Conservation (phyloP, 352 stramenopile species). For the Aphanomyces astaci region DNA sequence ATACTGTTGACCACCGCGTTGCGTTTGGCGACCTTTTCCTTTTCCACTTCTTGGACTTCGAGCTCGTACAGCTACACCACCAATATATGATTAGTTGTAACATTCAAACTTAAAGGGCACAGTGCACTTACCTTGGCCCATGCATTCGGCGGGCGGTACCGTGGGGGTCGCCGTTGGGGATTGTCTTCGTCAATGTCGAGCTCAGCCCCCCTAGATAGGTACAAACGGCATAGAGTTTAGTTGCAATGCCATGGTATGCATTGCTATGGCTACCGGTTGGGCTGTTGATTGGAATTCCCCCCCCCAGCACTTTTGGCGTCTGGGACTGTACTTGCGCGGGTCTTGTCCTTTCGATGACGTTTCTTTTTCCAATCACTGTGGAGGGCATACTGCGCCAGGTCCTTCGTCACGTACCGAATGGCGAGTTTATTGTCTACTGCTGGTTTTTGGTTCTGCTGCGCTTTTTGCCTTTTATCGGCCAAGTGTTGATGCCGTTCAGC, state of each 20-base stretch:
- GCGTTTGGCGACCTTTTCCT: neutral
- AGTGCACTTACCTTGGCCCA: constrained; percentile 14
- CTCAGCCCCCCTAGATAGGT: neutral
- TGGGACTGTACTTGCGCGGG: neutral
- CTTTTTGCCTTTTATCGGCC: neutral
- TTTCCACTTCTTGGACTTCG: constrained; percentile 10
- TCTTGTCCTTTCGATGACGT: neutral
- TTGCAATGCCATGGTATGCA: too few relatives aligned
- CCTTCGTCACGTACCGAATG: neutral
- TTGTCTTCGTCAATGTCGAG: neutral
- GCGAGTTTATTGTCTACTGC: constrained; percentile 1
- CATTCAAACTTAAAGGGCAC: too few relatives aligned
- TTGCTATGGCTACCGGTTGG: too few relatives aligned
- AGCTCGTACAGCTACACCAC: constrained; percentile 23
- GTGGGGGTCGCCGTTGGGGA: neutral
- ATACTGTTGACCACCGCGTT: neutral
- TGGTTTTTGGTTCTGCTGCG: neutral
- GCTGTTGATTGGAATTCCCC: neutral
- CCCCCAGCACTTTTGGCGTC: neutral
- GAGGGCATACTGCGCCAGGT: constrained; percentile 12
- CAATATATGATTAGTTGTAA: too few relatives aligned
- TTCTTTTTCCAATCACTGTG: neutral
- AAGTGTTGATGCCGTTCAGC: neutral
- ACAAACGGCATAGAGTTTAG: neutral
- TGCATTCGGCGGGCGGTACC: constrained; percentile 8